A percentile compares a stretch with the other conserved stretches of the same genome.
phyloP scores from a whole-genome alignment of 345 rosid species.

The Sisymbrium irio region DNA sequence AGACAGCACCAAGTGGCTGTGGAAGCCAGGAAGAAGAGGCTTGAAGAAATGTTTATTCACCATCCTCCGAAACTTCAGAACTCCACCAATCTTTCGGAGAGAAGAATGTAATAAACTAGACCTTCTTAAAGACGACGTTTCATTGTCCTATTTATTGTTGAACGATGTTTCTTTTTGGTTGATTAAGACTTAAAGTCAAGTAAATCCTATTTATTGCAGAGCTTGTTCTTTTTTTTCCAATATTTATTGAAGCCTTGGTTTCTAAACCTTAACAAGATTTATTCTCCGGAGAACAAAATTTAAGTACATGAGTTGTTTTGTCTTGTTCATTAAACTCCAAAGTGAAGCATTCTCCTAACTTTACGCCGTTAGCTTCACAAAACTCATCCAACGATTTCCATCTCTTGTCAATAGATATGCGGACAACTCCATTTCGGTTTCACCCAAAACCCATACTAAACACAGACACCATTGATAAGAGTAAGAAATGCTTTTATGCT shows the following conservation, averaged over 20 bases:
- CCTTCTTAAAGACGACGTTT: not conserved
- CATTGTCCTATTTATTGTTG: not conserved
- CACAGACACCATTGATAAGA: too few species aligned
- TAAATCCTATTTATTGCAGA: not conserved
- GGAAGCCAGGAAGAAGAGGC: slow-evolving; percentile 27
- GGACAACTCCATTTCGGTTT: not conserved
- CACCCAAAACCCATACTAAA: not conserved
- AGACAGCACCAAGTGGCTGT: slow-evolving; percentile 14
- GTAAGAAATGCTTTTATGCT: too few species aligned
- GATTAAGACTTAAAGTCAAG: not conserved
- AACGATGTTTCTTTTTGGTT: not conserved
- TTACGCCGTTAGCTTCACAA: not conserved
- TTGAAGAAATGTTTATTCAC: slow-evolving; percentile 21
- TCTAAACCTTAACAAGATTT: too few species aligned
- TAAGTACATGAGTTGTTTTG: not conserved
- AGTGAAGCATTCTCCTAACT: not conserved
- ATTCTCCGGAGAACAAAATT: not conserved
- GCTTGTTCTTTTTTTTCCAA: not conserved
- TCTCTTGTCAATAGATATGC: not conserved
- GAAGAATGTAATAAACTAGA: not conserved
- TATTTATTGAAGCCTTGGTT: too few species aligned
- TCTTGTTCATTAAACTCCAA: not conserved
- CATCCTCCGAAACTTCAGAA: not conserved
- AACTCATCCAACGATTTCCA: not conserved
- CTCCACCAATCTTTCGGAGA: not conserved